phyloP scores from a whole-genome alignment of 495 filamentous ascomycete genomes.

The Margaritispora aquatica region DNA sequence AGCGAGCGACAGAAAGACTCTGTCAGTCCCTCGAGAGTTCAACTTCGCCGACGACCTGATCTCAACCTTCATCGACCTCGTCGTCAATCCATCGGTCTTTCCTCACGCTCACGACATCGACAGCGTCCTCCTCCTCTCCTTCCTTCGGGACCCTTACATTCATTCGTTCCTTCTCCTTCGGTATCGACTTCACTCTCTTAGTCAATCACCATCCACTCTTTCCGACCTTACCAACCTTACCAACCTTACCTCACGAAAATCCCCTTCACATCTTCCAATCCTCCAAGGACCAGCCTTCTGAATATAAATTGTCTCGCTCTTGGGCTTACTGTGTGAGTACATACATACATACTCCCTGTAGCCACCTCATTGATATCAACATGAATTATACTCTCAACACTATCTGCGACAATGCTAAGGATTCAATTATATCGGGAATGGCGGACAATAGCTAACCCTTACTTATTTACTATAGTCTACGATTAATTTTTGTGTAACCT shows the following conservation, averaged over 20 bases:
- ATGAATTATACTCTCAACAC: neutral
- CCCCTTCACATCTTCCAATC: too few species aligned
- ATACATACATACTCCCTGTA: neutral
- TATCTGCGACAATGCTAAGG: neutral
- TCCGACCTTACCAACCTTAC: slow-evolving; percentile 26
- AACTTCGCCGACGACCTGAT: neutral
- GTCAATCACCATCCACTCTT: slow-evolving; percentile 41
- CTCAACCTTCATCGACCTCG: slow-evolving; percentile 3
- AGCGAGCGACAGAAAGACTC: neutral
- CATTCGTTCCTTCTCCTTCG: too few species aligned
- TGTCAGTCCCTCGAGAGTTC: neutral
- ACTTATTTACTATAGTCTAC: neutral
- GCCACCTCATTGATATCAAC: neutral
- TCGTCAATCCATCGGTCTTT: neutral
- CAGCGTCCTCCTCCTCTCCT: slow-evolving; percentile 28
- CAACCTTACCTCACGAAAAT: neutral
- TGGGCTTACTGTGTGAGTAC: slow-evolving; percentile 19
- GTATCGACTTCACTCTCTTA: slow-evolving; percentile 26
- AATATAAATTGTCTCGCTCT: neutral
- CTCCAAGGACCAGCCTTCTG: neutral
- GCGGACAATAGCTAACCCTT: neutral
- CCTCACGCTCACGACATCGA: neutral
- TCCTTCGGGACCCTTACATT: slow-evolving; percentile 42
- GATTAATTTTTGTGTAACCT: neutral
- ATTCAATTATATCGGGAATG: neutral